Base-by-base conservation (phyloP, 139 green algal species). In the Micromonas commoda region DNA sequence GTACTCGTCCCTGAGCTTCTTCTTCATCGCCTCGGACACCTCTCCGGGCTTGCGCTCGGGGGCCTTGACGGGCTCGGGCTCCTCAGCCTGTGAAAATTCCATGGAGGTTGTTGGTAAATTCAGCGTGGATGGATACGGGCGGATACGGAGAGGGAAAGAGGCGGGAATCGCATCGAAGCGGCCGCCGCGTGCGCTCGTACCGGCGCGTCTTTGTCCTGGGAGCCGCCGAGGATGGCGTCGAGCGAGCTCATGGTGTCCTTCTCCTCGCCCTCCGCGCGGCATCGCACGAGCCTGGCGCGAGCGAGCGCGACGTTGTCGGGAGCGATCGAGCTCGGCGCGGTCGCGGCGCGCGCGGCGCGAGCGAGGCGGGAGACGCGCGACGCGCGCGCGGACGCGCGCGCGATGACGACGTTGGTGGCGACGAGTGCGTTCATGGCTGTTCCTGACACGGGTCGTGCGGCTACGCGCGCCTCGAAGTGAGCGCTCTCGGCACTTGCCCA, bases 1-100 rank as follows among this genome's bases (percentile, higher is more conserved):
- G 77, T 83, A 87, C 64, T 87, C 83, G 35, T 79, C 52, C 32
- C 79, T 52, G 31, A 87, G 34, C 37, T 84, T 83, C 79, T 85
- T 33, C 21, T 81, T 87, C 83, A 86, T 85, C n/a, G 63, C 83
- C 31, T 32, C 28, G 1, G 83, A 86, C 26, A 87, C 33, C 0
- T 24, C 68, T 0, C 68, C 68, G 37, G 68, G 24, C 1, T 2
- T 61, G 23, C 38, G 37, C 35, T 2, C 35, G 21, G 2, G 2
- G 3, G 68, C 37, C n/a, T 9, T 9, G 9, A 16, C 9, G 16
- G 45, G 16, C 9, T 9, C 45, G 9, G 45, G 45, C 16, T 57
- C 45, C 45, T 57, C 9, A 9, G 45, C n/a, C n/a, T n/a, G n/a
- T n/a, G n/a, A n/a, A n/a, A n/a, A n/a, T n/a, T n/a, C n/a, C n/a